Conservation (phyloP, 306 rosid species). For the Cucumis hystrix region DNA sequence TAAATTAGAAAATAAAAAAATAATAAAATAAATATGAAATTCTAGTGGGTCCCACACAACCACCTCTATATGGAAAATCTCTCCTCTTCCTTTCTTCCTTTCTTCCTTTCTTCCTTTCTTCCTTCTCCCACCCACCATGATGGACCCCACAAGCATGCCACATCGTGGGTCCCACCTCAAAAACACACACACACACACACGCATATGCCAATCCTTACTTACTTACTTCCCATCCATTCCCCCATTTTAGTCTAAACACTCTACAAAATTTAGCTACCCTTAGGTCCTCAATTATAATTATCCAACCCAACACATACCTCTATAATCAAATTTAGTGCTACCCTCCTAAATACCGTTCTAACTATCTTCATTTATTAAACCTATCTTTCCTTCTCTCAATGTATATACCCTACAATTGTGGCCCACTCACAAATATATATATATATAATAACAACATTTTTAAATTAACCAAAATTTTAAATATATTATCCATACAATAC, state of each 20-base stretch:
- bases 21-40: no score
- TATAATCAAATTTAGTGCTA: neutral
- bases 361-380: neutral
- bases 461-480: no score
- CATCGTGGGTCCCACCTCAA: constrained; percentile 27
- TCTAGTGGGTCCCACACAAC: constrained; percentile 35
- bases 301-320: neutral
- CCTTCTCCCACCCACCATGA: constrained; percentile 5
- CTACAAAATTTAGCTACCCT: neutral
- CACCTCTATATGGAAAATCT: constrained; percentile 15
- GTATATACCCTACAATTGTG: neutral
- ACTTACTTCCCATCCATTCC: neutral
- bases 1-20: no score
- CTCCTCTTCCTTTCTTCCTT: neutral
- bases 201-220: neutral
- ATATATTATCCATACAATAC: no score
- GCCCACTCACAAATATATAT: no score
- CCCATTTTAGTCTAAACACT: neutral
- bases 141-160: constrained; percentile 47
- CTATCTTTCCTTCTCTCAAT: neutral
- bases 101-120: neutral
- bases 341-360: neutral
- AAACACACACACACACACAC: no score
- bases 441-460: no score
- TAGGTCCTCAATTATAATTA: neutral